These are phyloP conservation scores for Friedmanniomyces endolithicus DNA, from an alignment of 495 filamentous ascomycete species.

Conservation along the genomic window DNA sequence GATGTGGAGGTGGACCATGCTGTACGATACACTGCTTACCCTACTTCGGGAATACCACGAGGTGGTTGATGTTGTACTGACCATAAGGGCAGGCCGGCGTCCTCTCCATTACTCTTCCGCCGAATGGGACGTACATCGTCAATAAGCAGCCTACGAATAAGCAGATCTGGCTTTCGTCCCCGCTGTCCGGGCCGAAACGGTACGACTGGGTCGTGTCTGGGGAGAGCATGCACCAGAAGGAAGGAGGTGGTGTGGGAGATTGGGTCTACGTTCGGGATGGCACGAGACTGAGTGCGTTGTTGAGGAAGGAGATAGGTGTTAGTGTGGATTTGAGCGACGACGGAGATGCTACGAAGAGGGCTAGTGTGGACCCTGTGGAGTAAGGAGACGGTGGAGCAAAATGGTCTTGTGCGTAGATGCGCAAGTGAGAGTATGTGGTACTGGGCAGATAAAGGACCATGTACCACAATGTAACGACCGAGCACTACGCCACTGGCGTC, in stretches of 20 bases:
- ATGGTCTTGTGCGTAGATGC: not conserved
- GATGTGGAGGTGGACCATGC: conserved; percentile 54
- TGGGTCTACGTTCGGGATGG: conserved; percentile 86
- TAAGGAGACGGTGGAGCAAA: not conserved
- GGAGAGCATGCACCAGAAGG: conserved; percentile 61
- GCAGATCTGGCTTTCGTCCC: conserved; percentile 94
- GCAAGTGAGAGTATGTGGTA: not conserved
- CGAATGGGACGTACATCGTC: conserved; percentile 69
- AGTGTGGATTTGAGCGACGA: conserved; percentile 21
- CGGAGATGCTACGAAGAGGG: conserved; percentile 9
- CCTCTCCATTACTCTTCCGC: conserved; percentile 52
- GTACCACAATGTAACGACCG: too few relatives aligned
- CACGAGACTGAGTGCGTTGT: conserved; percentile 54
- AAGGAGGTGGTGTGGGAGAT: conserved; percentile 51
- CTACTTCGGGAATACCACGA: not conserved
- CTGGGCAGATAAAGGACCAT: too few relatives aligned
- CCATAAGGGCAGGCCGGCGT: conserved; percentile 56
- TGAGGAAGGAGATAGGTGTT: conserved; percentile 57
- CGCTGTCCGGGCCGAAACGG: conserved; percentile 80
- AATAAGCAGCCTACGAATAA: conserved; percentile 97
- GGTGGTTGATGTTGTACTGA: not conserved
- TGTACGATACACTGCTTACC: conserved; percentile 26
- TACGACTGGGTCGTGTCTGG: conserved; percentile 70
- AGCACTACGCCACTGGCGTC: too few relatives aligned
- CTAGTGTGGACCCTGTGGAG: conserved; percentile 17